phyloP scores from a whole-genome alignment of 1,284 basidiomycete species.

The Ustilago shanxiensis region DNA sequence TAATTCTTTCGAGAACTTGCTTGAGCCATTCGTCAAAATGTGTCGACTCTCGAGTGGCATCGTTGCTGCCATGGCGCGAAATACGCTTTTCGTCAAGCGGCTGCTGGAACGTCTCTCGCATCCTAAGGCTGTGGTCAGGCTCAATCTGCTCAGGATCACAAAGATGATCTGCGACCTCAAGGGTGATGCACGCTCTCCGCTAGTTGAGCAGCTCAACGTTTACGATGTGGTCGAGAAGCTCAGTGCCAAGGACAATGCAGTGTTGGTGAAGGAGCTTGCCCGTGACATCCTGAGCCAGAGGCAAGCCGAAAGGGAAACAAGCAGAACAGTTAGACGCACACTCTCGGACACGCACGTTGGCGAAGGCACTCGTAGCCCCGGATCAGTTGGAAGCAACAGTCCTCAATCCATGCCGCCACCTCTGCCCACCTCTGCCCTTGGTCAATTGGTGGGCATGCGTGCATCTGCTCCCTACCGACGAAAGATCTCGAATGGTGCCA shows the following conservation, averaged over 20 bases:
- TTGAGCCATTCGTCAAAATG: constrained; percentile 84
- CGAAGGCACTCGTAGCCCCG: constrained; percentile 21
- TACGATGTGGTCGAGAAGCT: constrained; percentile 58
- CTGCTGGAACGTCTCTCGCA: constrained; percentile 84
- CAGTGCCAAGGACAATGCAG: constrained; percentile 53
- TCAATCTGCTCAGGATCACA: constrained; percentile 88
- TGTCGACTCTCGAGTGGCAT: constrained; percentile 82
- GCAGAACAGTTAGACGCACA: constrained; percentile 42
- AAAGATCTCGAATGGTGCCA: constrained; percentile 44
- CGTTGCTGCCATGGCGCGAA: constrained; percentile 80
- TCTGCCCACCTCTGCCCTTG: constrained; percentile 17
- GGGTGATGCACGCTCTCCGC: constrained; percentile 74
- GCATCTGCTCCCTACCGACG: constrained; percentile 47
- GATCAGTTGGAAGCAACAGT: constrained; percentile 13
- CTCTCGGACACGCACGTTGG: constrained; percentile 50
- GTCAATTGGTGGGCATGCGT: constrained; percentile 34
- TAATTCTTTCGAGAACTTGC: constrained; percentile 91
- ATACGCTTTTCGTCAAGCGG: constrained; percentile 85
- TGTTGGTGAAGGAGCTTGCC: constrained; percentile 75
- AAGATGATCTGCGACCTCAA: constrained; percentile 84
- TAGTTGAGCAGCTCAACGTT: constrained; percentile 58
- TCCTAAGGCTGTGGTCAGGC: constrained; percentile 85
- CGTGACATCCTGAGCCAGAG: constrained; percentile 56
- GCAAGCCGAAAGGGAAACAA: constrained; percentile 20
- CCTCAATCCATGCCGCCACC: constrained; percentile 26